A percentile compares a stretch with the other conserved stretches of the same genome.
phyloP scores from a whole-genome alignment of 2,329 filamentous ascomycete species.

The Aaosphaeria pasadenensis region DNA sequence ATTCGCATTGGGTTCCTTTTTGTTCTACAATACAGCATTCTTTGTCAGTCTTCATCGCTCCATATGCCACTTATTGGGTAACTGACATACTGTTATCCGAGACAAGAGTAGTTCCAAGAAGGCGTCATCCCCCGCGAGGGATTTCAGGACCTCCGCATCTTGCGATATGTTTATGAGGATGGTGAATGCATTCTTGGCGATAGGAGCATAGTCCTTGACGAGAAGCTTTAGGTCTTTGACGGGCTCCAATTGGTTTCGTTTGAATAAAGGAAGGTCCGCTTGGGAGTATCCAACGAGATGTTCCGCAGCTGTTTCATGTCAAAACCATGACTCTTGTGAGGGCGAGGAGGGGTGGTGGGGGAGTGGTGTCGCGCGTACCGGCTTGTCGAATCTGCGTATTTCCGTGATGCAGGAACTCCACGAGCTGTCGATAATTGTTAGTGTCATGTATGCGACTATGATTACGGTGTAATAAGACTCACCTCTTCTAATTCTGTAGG shows the following conservation, averaged over 20 bases:
- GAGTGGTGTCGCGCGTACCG: conserved; percentile 46
- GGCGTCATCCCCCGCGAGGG: conserved; percentile 71
- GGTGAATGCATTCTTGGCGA: conserved; percentile 87
- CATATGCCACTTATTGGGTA: conserved; percentile 5
- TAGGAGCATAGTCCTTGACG: conserved; percentile 79
- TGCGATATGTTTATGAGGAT: conserved; percentile 84
- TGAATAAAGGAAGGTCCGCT: conserved; percentile 77
- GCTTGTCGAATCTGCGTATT: conserved; percentile 87
- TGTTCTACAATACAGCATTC: conserved; percentile 49
- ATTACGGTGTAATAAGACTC: conserved; percentile 2
- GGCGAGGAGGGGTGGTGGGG: conserved; percentile 12
- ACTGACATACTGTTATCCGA: conserved; percentile 71
- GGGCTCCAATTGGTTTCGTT: conserved; percentile 71
- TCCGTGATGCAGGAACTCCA: conserved; percentile 88
- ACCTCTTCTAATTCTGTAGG: conserved; percentile 52
- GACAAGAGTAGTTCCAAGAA: conserved; percentile 74
- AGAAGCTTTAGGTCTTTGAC: conserved; percentile 85
- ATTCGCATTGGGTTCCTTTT: conserved; percentile 78
- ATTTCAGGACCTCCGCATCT: conserved; percentile 71
- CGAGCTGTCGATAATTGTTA: conserved; percentile 56
- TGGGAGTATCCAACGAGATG: conserved; percentile 83
- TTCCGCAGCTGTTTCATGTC: conserved; percentile 62
- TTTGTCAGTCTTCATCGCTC: not conserved
- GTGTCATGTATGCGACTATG: not conserved
- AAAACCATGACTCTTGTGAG: conserved; percentile 14